Base-by-base conservation (phyloP, 176 grass and related monocot genomes). In the Musa itinerans region DNA sequence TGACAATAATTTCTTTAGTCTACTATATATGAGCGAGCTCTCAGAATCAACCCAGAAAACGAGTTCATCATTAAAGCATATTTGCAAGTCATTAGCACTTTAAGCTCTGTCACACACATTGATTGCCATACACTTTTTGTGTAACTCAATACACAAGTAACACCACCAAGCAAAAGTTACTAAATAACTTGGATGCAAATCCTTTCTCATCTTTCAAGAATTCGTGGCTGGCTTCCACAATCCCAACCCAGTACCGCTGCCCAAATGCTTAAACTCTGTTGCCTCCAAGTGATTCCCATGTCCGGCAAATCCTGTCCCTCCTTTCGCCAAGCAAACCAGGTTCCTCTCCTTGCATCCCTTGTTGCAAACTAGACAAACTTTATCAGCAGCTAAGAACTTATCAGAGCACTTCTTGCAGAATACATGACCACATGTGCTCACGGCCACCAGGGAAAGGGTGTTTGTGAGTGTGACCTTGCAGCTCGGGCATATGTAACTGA, bases 341-440 rank as follows among this genome's bases (percentile, higher is more conserved):
- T 92, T 99, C 83, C 83, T 94, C 65, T 81, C 86, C 81, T 95
- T 99, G 83, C 87, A 99, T 1, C 58, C 76, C 80, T 89, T 94
- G 50, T 79, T 92, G 86, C 96, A 99, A 51, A 78, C 74, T 49
- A 95, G 81, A 61, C 96, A 95, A 19, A 83, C 81, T 80, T 87
- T 89, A 84, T 95, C 96, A 3, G 77, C 77, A 26, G 87, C 85
- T 34, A 99, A 51, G 77, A 99, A 99, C 65, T 99, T 99, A 76
- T 99, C 83, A 0, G 83, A 86, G 27, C 96, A 99, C 82, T 99
- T 95, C 82, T 94, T 99, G 83, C 96, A 99, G 65, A 95, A 99
- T 50, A 99, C 91, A 74, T 99, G 91, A 20, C 96, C 96, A 17
- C 96, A 99, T 11, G 88, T 92, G 86, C 76, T 99, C 54, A 99